These are phyloP conservation scores for Globisporangium spinosum DNA, from an alignment of 352 stramenopile genomes.

Conservation along the genomic window DNA sequence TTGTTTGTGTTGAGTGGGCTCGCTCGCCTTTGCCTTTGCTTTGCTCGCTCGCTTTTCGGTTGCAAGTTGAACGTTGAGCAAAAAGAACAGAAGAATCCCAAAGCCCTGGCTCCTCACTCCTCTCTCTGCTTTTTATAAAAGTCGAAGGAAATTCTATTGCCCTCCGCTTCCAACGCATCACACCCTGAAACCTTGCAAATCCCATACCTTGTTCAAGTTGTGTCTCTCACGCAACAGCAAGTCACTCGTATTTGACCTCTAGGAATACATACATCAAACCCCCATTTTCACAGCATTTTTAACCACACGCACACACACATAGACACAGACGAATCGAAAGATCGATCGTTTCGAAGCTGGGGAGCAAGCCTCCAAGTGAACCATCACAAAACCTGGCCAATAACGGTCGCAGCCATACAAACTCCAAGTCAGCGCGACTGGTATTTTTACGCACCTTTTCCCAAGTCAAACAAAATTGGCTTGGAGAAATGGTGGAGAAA, in stretches of 20 bases:
- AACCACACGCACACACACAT: neutral
- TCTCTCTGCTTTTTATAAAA: constrained; percentile 14
- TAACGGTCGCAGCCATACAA: constrained; percentile 7
- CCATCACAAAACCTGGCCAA: neutral
- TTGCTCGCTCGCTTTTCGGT: neutral
- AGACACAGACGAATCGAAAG: constrained; percentile 6
- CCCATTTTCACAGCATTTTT: neutral
- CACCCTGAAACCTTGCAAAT: neutral
- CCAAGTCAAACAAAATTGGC: neutral
- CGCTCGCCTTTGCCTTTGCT: neutral
- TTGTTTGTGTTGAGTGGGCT: neutral
- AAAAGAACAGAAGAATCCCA: constrained; percentile 16
- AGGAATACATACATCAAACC: neutral
- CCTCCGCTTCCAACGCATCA: constrained; percentile 2
- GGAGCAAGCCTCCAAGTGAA: neutral
- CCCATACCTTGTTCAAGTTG: neutral
- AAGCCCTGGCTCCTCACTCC: constrained; percentile 8
- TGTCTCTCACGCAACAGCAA: neutral
- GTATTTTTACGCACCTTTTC: constrained; percentile 4
- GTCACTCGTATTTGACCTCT: neutral
- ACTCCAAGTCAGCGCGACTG: neutral
- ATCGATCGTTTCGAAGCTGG: constrained; percentile 4
- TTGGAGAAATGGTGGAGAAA: neutral
- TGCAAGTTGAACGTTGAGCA: constrained; percentile 16
- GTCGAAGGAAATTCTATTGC: constrained; percentile 11